Base-by-base conservation (phyloP, 2,329 filamentous ascomycete species). In the Monosporascus sp. region DNA sequence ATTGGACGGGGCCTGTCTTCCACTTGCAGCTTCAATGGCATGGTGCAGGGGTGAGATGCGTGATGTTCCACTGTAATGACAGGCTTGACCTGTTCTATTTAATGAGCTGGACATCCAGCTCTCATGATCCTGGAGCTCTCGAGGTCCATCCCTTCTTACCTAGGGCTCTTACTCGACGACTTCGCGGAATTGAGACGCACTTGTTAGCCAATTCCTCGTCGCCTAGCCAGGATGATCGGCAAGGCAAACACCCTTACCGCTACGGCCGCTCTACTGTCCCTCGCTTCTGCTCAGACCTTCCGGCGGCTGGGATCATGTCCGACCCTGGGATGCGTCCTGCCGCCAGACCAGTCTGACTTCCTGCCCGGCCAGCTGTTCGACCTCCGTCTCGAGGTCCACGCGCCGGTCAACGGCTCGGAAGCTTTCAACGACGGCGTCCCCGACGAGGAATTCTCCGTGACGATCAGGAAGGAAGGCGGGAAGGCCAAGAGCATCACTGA, bases 291-390 rank as follows among this genome's bases (percentile, higher is more conserved):
- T 34, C 81, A 84, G 72, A 83, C 80, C 34, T 84, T 75, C 69
- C 81, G 81, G 68, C 74, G 82, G 49, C 73, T 84, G 18, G 82
- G 82, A 56, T 77, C 77, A 25, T 85, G 82, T 64, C 80, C 80
- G 9, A 73, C 73, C 37, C 74, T 85, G 20, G 82, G 82, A 57
- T 84, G 82, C 60, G 71, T 85, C 47, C 70, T 85, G 15, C 82
- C 82, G 15, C 82, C 82, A 1, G 81, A 85, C 59, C 80, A 83
- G 73, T 84, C 86, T 58, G 89, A 94, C 64, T 94, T 94, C 72
- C 79, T 95, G 2, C 85, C 89, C 5, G 89, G 89, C 14, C 89
- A 94, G 72, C 86, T 82, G 68, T 94, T 94, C 65, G 90, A 94
- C 67, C 85, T 95, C 57, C 85, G 89, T 54, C 80, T 93, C 54